A percentile compares a stretch with the other conserved stretches of the same genome.
Conservation (phyloP, 2,329 filamentous ascomycete species). For the Alternaria gaisen region DNA sequence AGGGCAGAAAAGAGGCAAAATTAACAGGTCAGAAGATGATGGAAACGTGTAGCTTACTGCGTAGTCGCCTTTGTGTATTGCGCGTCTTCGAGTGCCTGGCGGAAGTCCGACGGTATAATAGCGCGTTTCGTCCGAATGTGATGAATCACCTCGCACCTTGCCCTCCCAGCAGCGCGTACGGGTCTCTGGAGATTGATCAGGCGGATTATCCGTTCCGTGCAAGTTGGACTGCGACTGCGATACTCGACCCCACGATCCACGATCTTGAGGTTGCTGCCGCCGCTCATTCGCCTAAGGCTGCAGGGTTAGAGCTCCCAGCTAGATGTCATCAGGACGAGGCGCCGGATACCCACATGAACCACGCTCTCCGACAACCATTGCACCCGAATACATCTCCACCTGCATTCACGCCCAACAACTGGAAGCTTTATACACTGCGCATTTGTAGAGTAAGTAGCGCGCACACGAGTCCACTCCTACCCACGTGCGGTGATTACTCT, state of each 20-base stretch:
- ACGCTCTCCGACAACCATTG: constrained; percentile 17
- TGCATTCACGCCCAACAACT: constrained; percentile 9
- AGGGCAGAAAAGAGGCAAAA: constrained; percentile 13
- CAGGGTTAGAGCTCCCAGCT: constrained; percentile 34
- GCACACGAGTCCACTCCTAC: constrained; percentile 4
- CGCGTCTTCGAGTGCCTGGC: constrained; percentile 47
- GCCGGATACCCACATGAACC: constrained; percentile 43
- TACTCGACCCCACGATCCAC: background rate
- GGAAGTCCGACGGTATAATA: constrained; percentile 30
- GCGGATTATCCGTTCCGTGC: background rate
- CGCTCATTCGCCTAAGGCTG: constrained; percentile 22
- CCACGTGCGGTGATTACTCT: constrained; percentile 15
- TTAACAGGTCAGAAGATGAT: constrained; percentile 6
- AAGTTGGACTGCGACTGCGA: background rate
- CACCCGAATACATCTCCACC: constrained; percentile 13
- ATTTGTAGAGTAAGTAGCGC: constrained; percentile 23
- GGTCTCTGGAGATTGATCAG: background rate
- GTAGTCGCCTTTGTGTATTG: constrained; percentile 30
- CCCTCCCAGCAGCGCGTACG: constrained; percentile 7
- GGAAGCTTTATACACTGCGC: background rate
- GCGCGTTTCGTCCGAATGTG: constrained; percentile 20
- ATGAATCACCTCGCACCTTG: constrained; percentile 19
- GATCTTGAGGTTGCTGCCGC: constrained; percentile 10
- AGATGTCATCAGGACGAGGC: constrained; percentile 33
- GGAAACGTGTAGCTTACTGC: constrained; percentile 29